Evolutionary conservation across 2,329 filamentous ascomycete species (phyloP), one percentile per base, ranked within the genome.

Genomic region (Ophiostoma sp.): DNA sequence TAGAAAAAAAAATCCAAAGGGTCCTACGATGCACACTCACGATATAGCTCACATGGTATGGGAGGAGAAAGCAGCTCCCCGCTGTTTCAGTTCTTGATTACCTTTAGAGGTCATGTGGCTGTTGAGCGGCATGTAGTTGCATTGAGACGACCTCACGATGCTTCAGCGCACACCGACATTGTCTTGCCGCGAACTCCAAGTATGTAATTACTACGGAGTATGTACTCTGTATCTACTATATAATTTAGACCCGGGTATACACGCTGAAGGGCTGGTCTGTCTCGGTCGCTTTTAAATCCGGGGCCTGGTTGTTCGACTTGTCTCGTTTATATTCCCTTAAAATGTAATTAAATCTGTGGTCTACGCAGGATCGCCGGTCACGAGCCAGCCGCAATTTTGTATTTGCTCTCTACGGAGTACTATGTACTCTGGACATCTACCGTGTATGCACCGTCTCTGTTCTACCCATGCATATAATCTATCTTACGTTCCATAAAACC

Each of bases 81-180:
- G 20, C 23, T 27, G 44, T 48, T 48, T 48, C 44, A 48, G 36
- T 39, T 48, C 44, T 48, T 48, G 44, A 48, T 48, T 8, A 48
- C 20, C 6, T 20, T 48, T 48, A n/a, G 39, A 13, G 39, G 20
- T 48, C 44, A 48, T 48, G 44, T 65, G 23, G 10, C 31, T 41
- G 44, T 57, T 41, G 44, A 17, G 13, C 35, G 17, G 20, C 36
- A 13, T 69, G 36, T 6, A 20, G 36, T 67, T 69, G 36, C n/a
- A n/a, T 54, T 41, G 52, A 57, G n/a, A 27, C 52, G 52, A 57
- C 52, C 52, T 57, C 52, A 31, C 52, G 52, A 57, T 57, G 52
- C n/a, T 57, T 57, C 52, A 13, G n/a, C 52, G 52, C 52, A 57
- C 52, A 57, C 52, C 52, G 52, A 57, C 52, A 60, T 33, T 60